A percentile compares a stretch with the other conserved stretches of the same genome.
phyloP scores from a whole-genome alignment of 2,329 filamentous ascomycete species.

The Calonectria leucothoes region DNA sequence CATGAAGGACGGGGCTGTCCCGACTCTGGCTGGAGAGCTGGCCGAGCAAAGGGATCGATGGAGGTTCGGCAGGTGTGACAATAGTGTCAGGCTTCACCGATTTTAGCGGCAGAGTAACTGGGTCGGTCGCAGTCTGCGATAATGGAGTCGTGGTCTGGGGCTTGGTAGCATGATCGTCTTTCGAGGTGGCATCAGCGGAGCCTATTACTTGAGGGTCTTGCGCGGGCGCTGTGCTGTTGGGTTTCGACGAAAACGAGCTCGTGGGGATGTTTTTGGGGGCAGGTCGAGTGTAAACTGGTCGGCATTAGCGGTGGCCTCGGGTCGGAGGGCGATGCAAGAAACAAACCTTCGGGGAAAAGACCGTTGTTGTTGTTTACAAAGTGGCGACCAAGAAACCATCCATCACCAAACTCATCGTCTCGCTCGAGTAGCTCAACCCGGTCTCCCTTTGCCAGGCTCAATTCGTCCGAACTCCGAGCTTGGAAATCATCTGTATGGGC shows the following conservation, averaged over 20 bases:
- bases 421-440: constrained; percentile 85
- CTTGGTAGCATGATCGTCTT: constrained; percentile 48
- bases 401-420: constrained; percentile 90
- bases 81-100: constrained; percentile 49
- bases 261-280: constrained; percentile 59
- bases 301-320: constrained; percentile 36
- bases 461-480: constrained; percentile 91
- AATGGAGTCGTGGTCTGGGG: constrained; percentile 44
- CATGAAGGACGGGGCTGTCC: constrained; percentile 83
- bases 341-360: constrained; percentile 83
- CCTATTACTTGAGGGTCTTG: constrained; percentile 35
- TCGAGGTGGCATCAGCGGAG: constrained; percentile 34
- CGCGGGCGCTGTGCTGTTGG: constrained; percentile 44
- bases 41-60: constrained; percentile 41
- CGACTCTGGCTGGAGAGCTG: constrained; percentile 59
- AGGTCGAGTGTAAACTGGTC: constrained; percentile 70
- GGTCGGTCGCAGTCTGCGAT: constrained; percentile 33
- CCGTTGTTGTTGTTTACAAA: constrained; percentile 79
- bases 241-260: constrained; percentile 46
- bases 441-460: constrained; percentile 87
- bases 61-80: constrained; percentile 40
- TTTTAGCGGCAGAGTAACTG: constrained; percentile 59
- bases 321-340: constrained; percentile 18
- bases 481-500: constrained; percentile 82
- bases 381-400: constrained; percentile 85